Percentiles rank a stretch among this genome's conserved stretches.
phyloP scores from a whole-genome alignment of 805 yeast genomes.

The Sugiyamaella lignohabitans region DNA sequence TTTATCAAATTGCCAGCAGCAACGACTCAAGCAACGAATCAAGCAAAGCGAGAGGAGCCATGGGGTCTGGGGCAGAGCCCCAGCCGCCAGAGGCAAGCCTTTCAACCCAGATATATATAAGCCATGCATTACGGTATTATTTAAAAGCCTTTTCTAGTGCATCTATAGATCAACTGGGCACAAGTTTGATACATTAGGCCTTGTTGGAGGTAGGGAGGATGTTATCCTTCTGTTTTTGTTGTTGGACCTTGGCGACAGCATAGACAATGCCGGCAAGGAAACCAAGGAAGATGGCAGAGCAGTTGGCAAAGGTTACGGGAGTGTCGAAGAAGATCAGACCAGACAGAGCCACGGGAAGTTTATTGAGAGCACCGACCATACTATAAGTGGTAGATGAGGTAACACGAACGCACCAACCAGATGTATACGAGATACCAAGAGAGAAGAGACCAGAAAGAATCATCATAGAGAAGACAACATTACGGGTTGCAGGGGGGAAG shows the following conservation, averaged over 20 bases:
- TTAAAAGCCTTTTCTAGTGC: neutral
- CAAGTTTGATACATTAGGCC: conserved; percentile 8
- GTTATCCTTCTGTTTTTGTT: conserved; percentile 41
- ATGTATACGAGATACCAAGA: conserved; percentile 96
- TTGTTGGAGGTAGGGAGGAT: conserved; percentile 22
- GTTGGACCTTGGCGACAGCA: conserved; percentile 92
- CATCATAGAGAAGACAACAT: conserved; percentile 73
- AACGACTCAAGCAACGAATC: no score
- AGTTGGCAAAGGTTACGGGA: conserved; percentile 86
- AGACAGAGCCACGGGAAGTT: conserved; percentile 92
- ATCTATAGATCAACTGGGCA: neutral
- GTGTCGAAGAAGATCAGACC: conserved; percentile 95
- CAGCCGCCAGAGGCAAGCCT: neutral
- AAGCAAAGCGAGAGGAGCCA: neutral
- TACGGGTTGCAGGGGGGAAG: conserved; percentile 69
- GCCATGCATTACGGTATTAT: no score
- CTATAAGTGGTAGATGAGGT: conserved; percentile 98
- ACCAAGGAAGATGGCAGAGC: conserved; percentile 86
- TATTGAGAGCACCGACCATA: conserved; percentile 98
- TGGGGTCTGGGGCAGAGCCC: neutral
- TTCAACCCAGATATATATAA: no score
- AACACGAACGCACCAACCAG: conserved; percentile 99
- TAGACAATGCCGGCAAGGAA: conserved; percentile 94
- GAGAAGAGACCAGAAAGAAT: conserved; percentile 88
- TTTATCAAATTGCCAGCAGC: no score